Conservation (phyloP, 2,329 filamentous ascomycete species). For the Lachnellula suecica region DNA sequence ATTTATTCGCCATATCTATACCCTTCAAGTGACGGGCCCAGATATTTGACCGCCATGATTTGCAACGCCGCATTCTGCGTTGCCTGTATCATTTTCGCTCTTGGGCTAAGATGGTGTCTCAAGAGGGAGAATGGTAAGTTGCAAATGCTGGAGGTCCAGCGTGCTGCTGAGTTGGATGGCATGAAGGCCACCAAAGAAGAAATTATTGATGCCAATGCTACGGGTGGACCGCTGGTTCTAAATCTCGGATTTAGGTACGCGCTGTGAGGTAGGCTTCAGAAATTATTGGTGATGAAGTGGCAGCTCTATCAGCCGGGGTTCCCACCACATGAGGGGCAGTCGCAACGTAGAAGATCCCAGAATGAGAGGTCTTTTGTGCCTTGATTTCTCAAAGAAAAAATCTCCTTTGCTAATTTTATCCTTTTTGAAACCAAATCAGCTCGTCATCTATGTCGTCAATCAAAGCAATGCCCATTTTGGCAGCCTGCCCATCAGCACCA, state of each 20-base stretch:
- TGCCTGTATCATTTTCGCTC: slow-evolving; percentile 7
- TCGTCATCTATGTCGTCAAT: slow-evolving; percentile 9
- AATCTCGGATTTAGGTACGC: slow-evolving; percentile 16
- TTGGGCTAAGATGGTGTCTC: slow-evolving; percentile 11
- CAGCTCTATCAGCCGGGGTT: too few species aligned
- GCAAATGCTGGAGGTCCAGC: slow-evolving; percentile 3
- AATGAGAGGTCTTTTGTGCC: not conserved
- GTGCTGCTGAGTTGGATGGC: not conserved
- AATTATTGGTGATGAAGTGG: not conserved
- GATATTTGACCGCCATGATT: slow-evolving; percentile 16
- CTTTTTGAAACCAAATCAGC: slow-evolving; percentile 6
- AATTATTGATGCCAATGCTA: slow-evolving; percentile 8
- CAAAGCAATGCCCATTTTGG: slow-evolving; percentile 8
- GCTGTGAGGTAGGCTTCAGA: slow-evolving; percentile 1
- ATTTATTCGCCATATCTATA: slow-evolving; percentile 72
- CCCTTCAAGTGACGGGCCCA: slow-evolving; percentile 17
- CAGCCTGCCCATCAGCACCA: slow-evolving; percentile 6
- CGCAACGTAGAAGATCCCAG: too few species aligned
- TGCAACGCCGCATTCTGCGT: slow-evolving; percentile 14
- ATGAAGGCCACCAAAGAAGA: slow-evolving; percentile 5
- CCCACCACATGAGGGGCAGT: too few species aligned
- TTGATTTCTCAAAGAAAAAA: not conserved
- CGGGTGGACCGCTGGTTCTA: slow-evolving; percentile 6
- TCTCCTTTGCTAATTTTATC: not conserved
- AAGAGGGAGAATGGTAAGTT: slow-evolving; percentile 15